Percentiles rank a stretch among this genome's conserved stretches.
Evolutionary conservation across 1,284 basidiomycete species (phyloP).

Genomic region (Ganoderma resinaceum): DNA sequence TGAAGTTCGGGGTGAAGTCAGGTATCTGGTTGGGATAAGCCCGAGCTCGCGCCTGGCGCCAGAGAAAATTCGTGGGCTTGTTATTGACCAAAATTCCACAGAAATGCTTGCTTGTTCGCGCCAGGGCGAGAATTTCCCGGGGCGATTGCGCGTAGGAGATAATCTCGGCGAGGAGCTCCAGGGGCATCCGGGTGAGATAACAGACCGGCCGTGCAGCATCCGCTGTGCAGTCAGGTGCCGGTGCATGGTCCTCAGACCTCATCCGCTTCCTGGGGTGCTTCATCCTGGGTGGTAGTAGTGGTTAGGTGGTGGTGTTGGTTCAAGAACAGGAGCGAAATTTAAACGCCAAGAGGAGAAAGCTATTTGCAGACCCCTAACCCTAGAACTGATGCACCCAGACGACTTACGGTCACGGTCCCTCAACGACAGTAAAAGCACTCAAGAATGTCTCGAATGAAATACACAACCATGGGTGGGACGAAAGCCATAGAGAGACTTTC

Average conservation of each 20-base stretch:
- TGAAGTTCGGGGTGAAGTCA: conserved; percentile 48
- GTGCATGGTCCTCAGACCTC: background rate
- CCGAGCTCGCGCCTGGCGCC: conserved; percentile 52
- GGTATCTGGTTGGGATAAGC: conserved; percentile 48
- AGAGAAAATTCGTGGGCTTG: conserved; percentile 52
- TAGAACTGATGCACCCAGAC: background rate
- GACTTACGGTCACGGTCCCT: too few species aligned
- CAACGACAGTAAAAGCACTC: too few species aligned
- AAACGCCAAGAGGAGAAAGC: background rate
- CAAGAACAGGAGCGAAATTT: background rate
- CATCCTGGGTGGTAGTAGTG: background rate
- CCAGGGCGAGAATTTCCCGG: conserved; percentile 53
- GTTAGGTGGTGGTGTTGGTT: background rate
- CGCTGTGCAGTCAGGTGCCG: background rate
- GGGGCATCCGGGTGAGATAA: conserved; percentile 41
- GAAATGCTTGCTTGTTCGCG: conserved; percentile 55
- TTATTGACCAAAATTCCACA: conserved; percentile 52
- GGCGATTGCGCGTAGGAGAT: conserved; percentile 47
- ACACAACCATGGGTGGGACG: too few species aligned
- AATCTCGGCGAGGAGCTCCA: conserved; percentile 56
- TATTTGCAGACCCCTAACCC: background rate
- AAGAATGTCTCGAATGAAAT: too few species aligned
- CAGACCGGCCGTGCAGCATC: background rate
- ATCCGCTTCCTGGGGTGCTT: background rate
- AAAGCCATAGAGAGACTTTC: too few species aligned